Percentiles rank a stretch among this genome's conserved stretches.
These are phyloP conservation scores for Pseudovirgaria hyperparasitica DNA, from an alignment of 2,329 filamentous ascomycete genomes.

Conservation along the genomic window DNA sequence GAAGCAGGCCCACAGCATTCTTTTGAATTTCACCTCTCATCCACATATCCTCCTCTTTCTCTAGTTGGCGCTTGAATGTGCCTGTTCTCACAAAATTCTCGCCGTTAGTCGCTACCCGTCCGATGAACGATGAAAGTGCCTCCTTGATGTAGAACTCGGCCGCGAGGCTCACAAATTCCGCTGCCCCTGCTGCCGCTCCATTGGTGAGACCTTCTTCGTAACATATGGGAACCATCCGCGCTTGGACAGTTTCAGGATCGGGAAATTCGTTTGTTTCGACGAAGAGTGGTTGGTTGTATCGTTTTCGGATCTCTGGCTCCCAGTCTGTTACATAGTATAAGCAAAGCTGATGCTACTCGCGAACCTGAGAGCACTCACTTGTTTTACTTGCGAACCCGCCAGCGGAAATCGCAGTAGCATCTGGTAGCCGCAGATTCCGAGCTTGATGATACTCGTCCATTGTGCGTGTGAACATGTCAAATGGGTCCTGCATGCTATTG, in stretches of 20 bases:
- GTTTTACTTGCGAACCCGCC: constrained; percentile 71
- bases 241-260: constrained; percentile 41
- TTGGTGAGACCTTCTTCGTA: constrained; percentile 49
- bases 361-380: constrained; percentile 43
- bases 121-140: constrained; percentile 41
- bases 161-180: constrained; percentile 47
- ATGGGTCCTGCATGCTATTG: constrained; percentile 6
- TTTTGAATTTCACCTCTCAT: constrained; percentile 61
- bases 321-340: constrained; percentile 31
- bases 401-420: constrained; percentile 55
- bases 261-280: constrained; percentile 52
- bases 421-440: constrained; percentile 33
- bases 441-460: constrained; percentile 24
- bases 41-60: constrained; percentile 60
- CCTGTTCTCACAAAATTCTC: constrained; percentile 56
- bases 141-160: constrained; percentile 53
- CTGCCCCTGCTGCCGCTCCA: constrained; percentile 39
- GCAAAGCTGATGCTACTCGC: background rate
- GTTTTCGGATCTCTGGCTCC: constrained; percentile 53
- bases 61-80: constrained; percentile 62
- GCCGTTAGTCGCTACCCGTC: constrained; percentile 42
- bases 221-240: constrained; percentile 51
- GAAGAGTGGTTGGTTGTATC: constrained; percentile 49
- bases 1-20: constrained; percentile 66
- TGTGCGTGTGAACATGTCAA: constrained; percentile 9